phyloP scores from a whole-genome alignment of 805 yeast species.

The Huiozyma naganishii region DNA sequence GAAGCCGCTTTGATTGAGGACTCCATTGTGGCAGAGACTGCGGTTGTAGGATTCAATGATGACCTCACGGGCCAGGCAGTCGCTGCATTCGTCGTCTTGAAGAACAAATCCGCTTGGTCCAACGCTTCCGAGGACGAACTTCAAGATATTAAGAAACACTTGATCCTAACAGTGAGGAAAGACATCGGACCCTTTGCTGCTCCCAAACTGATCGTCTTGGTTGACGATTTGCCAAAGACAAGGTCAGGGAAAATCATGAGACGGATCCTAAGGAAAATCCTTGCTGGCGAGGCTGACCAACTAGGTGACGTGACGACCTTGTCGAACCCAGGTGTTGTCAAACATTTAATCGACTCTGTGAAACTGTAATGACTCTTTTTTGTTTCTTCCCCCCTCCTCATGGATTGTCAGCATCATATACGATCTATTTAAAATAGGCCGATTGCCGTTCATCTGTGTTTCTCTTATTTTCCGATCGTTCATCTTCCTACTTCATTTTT shows the following conservation, averaged over 20 bases:
- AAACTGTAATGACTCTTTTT: constrained; percentile 14
- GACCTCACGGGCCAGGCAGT: constrained; percentile 84
- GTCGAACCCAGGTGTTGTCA: constrained; percentile 66
- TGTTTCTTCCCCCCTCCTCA: background rate
- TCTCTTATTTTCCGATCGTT: background rate
- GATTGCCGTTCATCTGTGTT: background rate
- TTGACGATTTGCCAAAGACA: constrained; percentile 73
- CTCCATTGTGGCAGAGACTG: constrained; percentile 60
- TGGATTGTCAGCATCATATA: too few species aligned
- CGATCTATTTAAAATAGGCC: background rate
- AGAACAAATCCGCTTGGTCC: constrained; percentile 33
- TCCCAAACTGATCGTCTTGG: constrained; percentile 62
- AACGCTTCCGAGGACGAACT: constrained; percentile 34
- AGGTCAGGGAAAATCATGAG: constrained; percentile 85
- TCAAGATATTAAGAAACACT: constrained; percentile 46
- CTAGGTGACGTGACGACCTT: constrained; percentile 71
- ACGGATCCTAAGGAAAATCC: constrained; percentile 68
- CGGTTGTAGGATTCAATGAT: constrained; percentile 75
- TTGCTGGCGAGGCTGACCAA: constrained; percentile 69
- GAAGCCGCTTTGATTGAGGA: constrained; percentile 76
- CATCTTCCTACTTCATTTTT: background rate
- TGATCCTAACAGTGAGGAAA: constrained; percentile 59
- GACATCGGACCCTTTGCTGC: constrained; percentile 85
- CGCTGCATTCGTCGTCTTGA: constrained; percentile 69
- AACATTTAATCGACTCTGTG: constrained; percentile 48